phyloP scores from a whole-genome alignment of 176 grass and related monocot genomes.

The Rhynchospora pubera region DNA sequence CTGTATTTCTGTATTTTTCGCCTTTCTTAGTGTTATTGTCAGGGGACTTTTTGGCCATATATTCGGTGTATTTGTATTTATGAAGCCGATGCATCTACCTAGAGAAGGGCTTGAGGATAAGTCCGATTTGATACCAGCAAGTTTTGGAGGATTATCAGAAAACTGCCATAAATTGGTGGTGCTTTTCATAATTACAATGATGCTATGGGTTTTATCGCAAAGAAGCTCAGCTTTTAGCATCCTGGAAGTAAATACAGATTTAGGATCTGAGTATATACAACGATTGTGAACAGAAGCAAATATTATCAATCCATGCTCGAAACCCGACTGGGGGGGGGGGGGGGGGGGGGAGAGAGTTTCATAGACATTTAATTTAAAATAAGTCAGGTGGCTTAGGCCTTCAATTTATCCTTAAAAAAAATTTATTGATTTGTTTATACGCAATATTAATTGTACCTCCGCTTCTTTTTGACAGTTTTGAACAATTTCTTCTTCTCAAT shows the following conservation, averaged over 20 bases:
- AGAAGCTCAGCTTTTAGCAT: not conserved
- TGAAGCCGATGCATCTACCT: not conserved
- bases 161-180: not conserved
- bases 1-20: not conserved
- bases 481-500: not conserved
- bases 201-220: not conserved
- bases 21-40: not conserved
- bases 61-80: not conserved
- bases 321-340: too few relatives aligned
- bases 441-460: not conserved
- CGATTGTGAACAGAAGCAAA: not conserved
- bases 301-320: too few relatives aligned
- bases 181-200: slow-evolving; percentile 10
- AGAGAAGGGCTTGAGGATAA: not conserved
- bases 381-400: too few relatives aligned
- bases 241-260: not conserved
- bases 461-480: not conserved
- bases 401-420: too few relatives aligned
- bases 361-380: too few relatives aligned
- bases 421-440: not conserved
- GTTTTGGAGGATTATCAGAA: slow-evolving; percentile 4
- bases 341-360: too few relatives aligned
- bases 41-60: not conserved
- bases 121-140: not conserved
- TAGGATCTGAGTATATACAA: not conserved